Evolutionary conservation across 306 rosid genomes (phyloP).

Genomic region (Citrullus amarus): DNA sequence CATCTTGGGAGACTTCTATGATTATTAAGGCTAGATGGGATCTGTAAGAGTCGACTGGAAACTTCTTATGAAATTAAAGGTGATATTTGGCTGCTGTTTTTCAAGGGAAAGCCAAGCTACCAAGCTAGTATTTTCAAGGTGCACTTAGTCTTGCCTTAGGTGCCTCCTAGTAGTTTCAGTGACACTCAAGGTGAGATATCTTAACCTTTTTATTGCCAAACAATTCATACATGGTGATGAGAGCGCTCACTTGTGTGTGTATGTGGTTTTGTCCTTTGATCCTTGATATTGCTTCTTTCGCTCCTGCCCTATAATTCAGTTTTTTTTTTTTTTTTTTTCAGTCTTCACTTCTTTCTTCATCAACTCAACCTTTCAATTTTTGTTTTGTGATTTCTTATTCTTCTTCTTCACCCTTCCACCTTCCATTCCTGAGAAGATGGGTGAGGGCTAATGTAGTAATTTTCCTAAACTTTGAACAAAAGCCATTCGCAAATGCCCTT

Average conservation of each 20-base stretch:
- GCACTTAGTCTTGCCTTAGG: not conserved
- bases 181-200: not conserved
- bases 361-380: no score
- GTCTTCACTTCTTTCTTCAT: no score
- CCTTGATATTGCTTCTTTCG: no score
- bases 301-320: no score
- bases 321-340: no score
- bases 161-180: not conserved
- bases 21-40: not conserved
- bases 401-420: not conserved
- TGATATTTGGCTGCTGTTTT: not conserved
- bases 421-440: not conserved
- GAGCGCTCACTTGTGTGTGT: not conserved
- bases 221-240: not conserved
- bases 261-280: not conserved
- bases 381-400: no score
- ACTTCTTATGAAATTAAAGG: not conserved
- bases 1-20: not conserved
- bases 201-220: not conserved
- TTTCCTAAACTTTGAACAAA: not conserved
- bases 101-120: not conserved
- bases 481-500: not conserved
- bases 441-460: not conserved
- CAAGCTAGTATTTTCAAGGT: not conserved
- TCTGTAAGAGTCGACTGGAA: not conserved